phyloP scores from a whole-genome alignment of 441 rosid species.

The Arabidopsis hybrid region DNA sequence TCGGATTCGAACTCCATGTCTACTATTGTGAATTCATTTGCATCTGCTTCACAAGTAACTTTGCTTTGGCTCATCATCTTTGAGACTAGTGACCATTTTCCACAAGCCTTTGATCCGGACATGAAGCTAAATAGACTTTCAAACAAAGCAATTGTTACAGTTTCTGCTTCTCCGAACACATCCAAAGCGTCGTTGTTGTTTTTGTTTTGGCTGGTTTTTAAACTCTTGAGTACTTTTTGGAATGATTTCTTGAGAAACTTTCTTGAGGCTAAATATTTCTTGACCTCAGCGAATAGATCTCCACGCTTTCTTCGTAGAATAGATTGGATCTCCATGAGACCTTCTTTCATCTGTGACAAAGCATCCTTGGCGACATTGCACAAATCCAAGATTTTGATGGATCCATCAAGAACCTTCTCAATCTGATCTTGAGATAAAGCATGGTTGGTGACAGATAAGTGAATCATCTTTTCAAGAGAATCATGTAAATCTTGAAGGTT shows the following conservation, averaged over 20 bases:
- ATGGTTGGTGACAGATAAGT: slow-evolving; percentile 40
- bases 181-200: slow-evolving; percentile 15
- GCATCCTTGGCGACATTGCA: slow-evolving; percentile 42
- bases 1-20: slow-evolving; percentile 43
- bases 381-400: slow-evolving; percentile 42
- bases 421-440: slow-evolving; percentile 35
- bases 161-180: slow-evolving; percentile 49
- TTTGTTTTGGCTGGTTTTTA: neutral
- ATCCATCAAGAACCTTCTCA: slow-evolving; percentile 54
- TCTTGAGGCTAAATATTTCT: slow-evolving; percentile 39
- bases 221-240: slow-evolving; percentile 1
- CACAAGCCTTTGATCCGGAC: slow-evolving; percentile 39
- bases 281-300: slow-evolving; percentile 38
- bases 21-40: slow-evolving; percentile 45
- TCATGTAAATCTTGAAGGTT: slow-evolving; percentile 49
- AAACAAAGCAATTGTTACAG: slow-evolving; percentile 38
- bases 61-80: slow-evolving; percentile 46
- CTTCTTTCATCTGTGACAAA: slow-evolving; percentile 46
- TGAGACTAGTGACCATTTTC: slow-evolving; percentile 51
- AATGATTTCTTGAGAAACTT: slow-evolving; percentile 42
- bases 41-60: slow-evolving; percentile 16
- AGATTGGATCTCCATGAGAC: slow-evolving; percentile 44
- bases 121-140: slow-evolving; percentile 44
- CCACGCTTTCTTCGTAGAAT: slow-evolving; percentile 46
- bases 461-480: slow-evolving; percentile 46